Base-by-base conservation (phyloP, 805 yeast species). In the Lipomyces japonicus region DNA sequence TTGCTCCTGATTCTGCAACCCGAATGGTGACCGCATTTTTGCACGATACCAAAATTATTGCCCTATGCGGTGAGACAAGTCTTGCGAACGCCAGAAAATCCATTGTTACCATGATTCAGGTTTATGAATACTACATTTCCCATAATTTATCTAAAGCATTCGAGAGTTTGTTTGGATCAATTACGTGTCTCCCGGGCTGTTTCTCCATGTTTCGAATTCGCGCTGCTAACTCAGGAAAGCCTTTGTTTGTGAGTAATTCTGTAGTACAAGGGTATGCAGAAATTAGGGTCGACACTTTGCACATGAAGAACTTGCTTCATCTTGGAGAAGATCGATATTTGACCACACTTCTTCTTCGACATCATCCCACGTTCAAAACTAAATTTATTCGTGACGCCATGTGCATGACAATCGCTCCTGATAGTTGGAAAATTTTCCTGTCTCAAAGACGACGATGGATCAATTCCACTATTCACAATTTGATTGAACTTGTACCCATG, bases 381-480 rank as follows among this genome's bases (percentile, higher is more conserved):
- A 69, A 78, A 55, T 79, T 76, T 60, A 69, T 78, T 9, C 71
- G 82, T 3, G 78, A 78, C 59, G 84, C 84, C 1, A 73, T 74
- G 16, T 80, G 83, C 52, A 76, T 74, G 63, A 79, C 84, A 1
- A 66, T 78, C 46, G 84, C 79, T 3, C 84, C 84, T 4, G 81
- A 76, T 53, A 68, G 70, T 12, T 80, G 81, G 71, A 65, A 64
- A 44, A 82, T 79, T 24, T 72, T 79, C 59, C 67, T 80, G 53
- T 79, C 84, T 1, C 84, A 79, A 65, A 78, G 84, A 54, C 79
- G 84, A 61, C 77, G 84, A 58, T 79, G 84, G 84, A 79, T 79
- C 59, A 79, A 79, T 66, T 79, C 84, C 4, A 79, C 84, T 0
- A 81, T 79, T 26, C 84, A 79, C 61, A 79, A 79, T 61, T 71